These are phyloP conservation scores for Phytopythium chamaehyphon DNA, from an alignment of 352 stramenopile species.

Conservation along the genomic window DNA sequence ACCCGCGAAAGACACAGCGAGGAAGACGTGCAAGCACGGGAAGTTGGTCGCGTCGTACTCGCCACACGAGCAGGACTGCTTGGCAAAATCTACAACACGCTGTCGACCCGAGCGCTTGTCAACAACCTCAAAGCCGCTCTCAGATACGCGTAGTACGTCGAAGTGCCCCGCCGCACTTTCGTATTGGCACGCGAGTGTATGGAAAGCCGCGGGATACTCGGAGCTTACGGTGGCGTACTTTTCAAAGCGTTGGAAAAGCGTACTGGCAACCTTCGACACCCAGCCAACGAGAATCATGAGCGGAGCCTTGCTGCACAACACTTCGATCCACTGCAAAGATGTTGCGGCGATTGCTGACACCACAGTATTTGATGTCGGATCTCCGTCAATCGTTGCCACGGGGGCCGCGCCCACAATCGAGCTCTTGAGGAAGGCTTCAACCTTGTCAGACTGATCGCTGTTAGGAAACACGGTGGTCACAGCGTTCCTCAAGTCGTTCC, in stretches of 20 bases:
- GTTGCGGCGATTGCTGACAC: slow-evolving; percentile 16
- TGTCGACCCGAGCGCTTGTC: slow-evolving; percentile 57
- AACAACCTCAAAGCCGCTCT: slow-evolving; percentile 77
- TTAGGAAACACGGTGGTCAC: slow-evolving; percentile 41
- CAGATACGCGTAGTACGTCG: slow-evolving; percentile 62
- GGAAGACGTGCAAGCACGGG: slow-evolving; percentile 75
- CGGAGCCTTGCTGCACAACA: slow-evolving; percentile 54
- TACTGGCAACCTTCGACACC: slow-evolving; percentile 76
- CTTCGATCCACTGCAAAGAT: slow-evolving; percentile 63
- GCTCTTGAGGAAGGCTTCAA: slow-evolving; percentile 49
- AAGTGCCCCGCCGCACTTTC: slow-evolving; percentile 50
- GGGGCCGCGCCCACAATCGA: slow-evolving; percentile 1
- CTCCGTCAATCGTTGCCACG: background rate
- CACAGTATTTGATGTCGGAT: too few relatives aligned
- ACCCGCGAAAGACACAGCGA: slow-evolving; percentile 57
- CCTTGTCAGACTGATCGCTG: slow-evolving; percentile 50
- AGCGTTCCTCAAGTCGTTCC: slow-evolving; percentile 41
- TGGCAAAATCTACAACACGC: slow-evolving; percentile 70
- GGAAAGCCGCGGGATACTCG: slow-evolving; percentile 74
- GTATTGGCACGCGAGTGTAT: slow-evolving; percentile 58
- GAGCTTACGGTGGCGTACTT: slow-evolving; percentile 69
- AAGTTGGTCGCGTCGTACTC: slow-evolving; percentile 74
- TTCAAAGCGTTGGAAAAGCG: slow-evolving; percentile 68
- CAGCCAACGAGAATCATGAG: slow-evolving; percentile 79
- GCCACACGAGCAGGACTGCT: slow-evolving; percentile 71